Evolutionary conservation across 805 yeast genomes (phyloP).

Genomic region (Saccharomycopsis sp.): DNA sequence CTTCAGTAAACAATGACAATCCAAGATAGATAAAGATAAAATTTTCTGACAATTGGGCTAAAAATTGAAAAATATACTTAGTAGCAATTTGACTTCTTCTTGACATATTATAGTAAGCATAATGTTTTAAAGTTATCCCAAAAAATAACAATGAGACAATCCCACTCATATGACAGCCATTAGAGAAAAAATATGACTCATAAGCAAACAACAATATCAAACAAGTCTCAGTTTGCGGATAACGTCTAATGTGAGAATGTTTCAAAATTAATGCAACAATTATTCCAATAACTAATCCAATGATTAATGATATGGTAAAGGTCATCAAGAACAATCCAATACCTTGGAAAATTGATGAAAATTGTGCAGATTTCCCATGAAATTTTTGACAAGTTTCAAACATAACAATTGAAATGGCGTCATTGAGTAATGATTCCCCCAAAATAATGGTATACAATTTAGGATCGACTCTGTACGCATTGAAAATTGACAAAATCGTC

Average conservation of each 20-base stretch:
- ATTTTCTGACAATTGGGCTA: conserved; percentile 94
- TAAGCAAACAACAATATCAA: conserved; percentile 84
- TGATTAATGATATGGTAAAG: conserved; percentile 81
- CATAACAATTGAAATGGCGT: conserved; percentile 98
- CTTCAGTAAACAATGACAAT: conserved; percentile 90
- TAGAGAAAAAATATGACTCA: conserved; percentile 94
- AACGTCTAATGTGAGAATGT: conserved; percentile 87
- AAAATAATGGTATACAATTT: conserved; percentile 93
- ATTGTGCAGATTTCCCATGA: conserved; percentile 74
- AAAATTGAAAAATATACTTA: conserved; percentile 85
- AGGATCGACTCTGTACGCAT: conserved; percentile 97
- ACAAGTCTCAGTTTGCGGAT: conserved; percentile 97
- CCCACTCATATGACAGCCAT: conserved; percentile 99
- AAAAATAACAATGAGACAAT: conserved; percentile 91
- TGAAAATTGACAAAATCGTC: conserved; percentile 90
- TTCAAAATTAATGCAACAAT: conserved; percentile 83
- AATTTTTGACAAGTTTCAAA: conserved; percentile 97
- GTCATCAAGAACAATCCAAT: conserved; percentile 89
- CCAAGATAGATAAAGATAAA: conserved; percentile 95
- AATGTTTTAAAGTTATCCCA: conserved; percentile 94
- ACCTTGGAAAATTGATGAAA: conserved; percentile 85
- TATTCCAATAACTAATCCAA: conserved; percentile 84
- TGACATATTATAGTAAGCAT: conserved; percentile 96
- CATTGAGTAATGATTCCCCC: conserved; percentile 92
- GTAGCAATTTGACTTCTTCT: conserved; percentile 95